Evolutionary conservation across 2,329 filamentous ascomycete species (phyloP).

Genomic region (Fusarium penzigii): DNA sequence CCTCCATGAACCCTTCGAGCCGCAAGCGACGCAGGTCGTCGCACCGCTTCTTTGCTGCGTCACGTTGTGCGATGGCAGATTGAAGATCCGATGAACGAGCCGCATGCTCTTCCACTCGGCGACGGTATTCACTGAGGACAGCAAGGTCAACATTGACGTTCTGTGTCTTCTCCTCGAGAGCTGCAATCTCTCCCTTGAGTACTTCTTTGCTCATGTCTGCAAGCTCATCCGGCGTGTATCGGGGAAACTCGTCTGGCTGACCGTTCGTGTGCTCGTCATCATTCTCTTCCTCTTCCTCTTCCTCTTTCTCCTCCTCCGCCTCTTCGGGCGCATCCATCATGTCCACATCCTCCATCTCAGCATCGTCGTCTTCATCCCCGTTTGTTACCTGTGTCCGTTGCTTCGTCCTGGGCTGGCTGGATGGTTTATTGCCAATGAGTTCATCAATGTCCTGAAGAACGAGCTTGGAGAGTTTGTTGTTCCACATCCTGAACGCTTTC

Average conservation of each 20-base stretch:
- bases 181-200: conserved; percentile 63
- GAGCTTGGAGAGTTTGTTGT: conserved; percentile 86
- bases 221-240: conserved; percentile 73
- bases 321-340: conserved; percentile 34
- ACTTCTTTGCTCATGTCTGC: conserved; percentile 64
- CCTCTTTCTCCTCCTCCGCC: conserved; percentile 29
- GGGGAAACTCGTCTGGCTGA: conserved; percentile 65
- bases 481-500: conserved; percentile 81
- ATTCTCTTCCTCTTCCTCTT: conserved; percentile 26
- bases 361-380: conserved; percentile 31
- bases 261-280: conserved; percentile 27
- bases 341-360: conserved; percentile 37
- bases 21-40: conserved; percentile 89
- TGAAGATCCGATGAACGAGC: conserved; percentile 82
- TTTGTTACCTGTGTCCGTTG: conserved; percentile 23
- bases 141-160: conserved; percentile 85
- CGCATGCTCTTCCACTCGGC: conserved; percentile 80
- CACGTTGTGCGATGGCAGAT: conserved; percentile 73
- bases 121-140: conserved; percentile 86
- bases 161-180: conserved; percentile 70
- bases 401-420: conserved; percentile 31
- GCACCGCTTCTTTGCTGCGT: conserved; percentile 86
- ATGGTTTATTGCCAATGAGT: conserved; percentile 46
- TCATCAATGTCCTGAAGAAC: conserved; percentile 78
- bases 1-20: conserved; percentile 97